Evolutionary conservation across 805 yeast species (phyloP).

Genomic region (Kodamaea kaohsiungensis): DNA sequence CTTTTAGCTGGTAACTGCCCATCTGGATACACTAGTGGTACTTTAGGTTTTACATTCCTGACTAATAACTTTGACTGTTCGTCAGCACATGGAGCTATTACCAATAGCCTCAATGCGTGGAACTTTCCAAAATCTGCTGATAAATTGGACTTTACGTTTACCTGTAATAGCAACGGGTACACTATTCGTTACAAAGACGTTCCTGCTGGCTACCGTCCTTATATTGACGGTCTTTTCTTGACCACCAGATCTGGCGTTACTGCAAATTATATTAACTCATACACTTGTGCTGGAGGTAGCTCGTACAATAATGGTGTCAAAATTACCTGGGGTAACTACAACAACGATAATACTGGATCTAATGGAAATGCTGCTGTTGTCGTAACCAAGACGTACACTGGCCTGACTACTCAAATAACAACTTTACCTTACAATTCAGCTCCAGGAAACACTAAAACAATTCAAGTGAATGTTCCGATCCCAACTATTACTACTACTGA

Average conservation of each 20-base stretch:
- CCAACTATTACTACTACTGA: constrained; percentile 17
- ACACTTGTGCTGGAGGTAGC: constrained; percentile 12
- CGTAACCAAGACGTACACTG: constrained; percentile 18
- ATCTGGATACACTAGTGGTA: constrained; percentile 23
- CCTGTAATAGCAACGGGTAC: constrained; percentile 16
- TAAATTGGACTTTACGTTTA: constrained; percentile 8
- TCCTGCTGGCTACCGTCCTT: constrained; percentile 32
- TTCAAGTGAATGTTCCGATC: constrained; percentile 15
- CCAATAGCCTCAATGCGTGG: constrained; percentile 25
- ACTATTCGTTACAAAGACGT: constrained; percentile 17
- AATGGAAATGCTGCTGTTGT: constrained; percentile 11
- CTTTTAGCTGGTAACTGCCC: constrained; percentile 19
- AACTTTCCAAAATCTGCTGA: constrained; percentile 14
- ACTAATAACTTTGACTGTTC: constrained; percentile 22
- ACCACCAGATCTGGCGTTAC: background rate
- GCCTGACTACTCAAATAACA: constrained; percentile 9
- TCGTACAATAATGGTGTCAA: background rate
- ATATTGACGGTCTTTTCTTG: constrained; percentile 15
- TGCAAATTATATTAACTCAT: constrained; percentile 12
- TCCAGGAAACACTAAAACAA: constrained; percentile 15
- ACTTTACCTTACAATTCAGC: constrained; percentile 8
- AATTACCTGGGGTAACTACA: constrained; percentile 4
- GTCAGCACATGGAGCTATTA: constrained; percentile 18
- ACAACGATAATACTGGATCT: constrained; percentile 8
- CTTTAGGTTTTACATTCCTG: constrained; percentile 19